Base-by-base conservation (phyloP, 208 protist genomes). In the Trypanosoma brucei region DNA sequence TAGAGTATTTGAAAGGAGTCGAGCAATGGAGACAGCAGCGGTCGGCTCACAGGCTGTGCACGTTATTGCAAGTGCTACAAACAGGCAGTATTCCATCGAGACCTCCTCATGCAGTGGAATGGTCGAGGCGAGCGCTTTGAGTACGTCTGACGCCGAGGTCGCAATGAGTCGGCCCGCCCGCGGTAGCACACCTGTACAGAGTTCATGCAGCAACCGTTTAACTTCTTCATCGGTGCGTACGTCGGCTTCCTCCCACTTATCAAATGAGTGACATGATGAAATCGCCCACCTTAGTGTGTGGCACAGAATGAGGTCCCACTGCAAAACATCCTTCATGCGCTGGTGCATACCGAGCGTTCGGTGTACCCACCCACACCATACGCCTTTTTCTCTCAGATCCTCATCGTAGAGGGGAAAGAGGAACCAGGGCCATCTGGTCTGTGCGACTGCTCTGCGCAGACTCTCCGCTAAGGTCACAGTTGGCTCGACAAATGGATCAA, bases 221-320 rank as follows among this genome's bases (percentile, higher is more conserved):
- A 36, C 9, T 61, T 60, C 7, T 40, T 48, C 44, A 48, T 48
- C 14, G 44, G 44, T n/a, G 44, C 14, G 44, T n/a, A n/a, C 14
- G 0, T n/a, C 14, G 9, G 44, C 14, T 14, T 48, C 44, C 44
- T 30, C 7, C 46, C 55, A 59, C 40, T 64, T 30, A 50, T 68
- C 73, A 42, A 76, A n/a, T 34, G 51, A 51, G 33, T 59, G 38
- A 39, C 70, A 68, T 55, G 79, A 72, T 0, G 72, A 46, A 34
- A 84, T 61, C 22, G 63, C 55, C 82, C 82, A 88, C 58, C 78
- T 64, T 40, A 84, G 67, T 2, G 56, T 50, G 55, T 84, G 78
- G 51, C 62, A 63, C 46, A 88, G 68, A 42, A 84, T 40, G 5
- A 33, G 50, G 51, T 88, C 82, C 75, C 72, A 82, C 39, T 70